Evolutionary conservation across 2,329 filamentous ascomycete genomes (phyloP).

Genomic region (Calonectria pteridis): DNA sequence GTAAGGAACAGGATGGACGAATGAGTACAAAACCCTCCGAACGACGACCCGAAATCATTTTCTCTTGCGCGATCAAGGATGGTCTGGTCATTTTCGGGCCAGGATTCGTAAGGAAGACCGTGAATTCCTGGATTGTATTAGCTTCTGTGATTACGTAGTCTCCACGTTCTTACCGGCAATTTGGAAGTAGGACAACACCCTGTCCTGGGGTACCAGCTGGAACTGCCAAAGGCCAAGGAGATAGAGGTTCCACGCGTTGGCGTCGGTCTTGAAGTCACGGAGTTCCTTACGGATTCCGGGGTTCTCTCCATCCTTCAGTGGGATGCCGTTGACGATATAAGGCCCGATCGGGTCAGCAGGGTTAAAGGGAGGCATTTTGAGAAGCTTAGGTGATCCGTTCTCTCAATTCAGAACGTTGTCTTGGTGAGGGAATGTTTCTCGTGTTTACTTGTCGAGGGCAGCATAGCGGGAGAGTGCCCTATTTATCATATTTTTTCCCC

Average conservation of each 20-base stretch:
- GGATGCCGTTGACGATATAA: neutral
- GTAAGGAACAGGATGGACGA: neutral
- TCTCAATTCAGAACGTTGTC: neutral
- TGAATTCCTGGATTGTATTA: neutral
- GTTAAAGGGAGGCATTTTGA: neutral
- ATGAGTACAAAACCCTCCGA: neutral
- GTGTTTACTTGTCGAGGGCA: neutral
- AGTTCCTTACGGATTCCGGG: neutral
- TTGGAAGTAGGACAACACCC: neutral
- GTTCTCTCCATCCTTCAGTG: neutral
- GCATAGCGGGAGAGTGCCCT: neutral
- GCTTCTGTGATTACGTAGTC: neutral
- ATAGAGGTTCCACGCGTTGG: neutral
- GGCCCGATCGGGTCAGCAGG: neutral
- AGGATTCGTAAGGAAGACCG: neutral
- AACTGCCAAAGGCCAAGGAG: constrained; percentile 4
- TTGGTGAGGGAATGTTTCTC: neutral
- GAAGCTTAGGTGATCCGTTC: neutral
- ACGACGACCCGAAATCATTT: neutral
- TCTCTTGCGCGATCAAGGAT: neutral
- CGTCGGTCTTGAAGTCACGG: neutral
- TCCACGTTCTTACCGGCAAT: neutral
- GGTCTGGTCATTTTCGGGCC: neutral
- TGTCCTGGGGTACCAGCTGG: neutral
- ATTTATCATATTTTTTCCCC: neutral